Evolutionary conservation across 139 green algal genomes (phyloP), one percentile per base, ranked within the genome.

Genomic region (Coccomyxa sp.): DNA sequence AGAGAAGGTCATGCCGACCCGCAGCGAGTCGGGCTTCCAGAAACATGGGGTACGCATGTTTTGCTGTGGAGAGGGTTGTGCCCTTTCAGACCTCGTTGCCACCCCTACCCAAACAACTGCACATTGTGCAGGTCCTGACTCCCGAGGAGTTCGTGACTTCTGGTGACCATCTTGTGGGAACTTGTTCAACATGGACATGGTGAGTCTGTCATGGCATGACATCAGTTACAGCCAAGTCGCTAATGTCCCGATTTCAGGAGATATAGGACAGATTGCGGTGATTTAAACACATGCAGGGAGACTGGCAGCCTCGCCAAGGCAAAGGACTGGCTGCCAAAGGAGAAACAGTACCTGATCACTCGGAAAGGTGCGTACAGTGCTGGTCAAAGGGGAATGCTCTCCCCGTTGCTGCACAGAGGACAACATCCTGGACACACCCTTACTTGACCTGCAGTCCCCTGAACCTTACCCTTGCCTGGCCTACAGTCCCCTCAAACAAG

Each of bases 261-360:
- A n/a, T n/a, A n/a, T n/a, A 31, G 64, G 18, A 36, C 14, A 27
- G 64, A 34, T 12, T 71, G 22, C 33, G 64, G 8, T 71, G 64
- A 16, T 34, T 36, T 71, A 12, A 12, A 10, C 22, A 10, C 64
- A 12, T 39, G 29, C 89, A 96, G 92, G 92, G 91, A 95, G 74
- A 84, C 75, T 5, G 93, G 93, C 12, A 91, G 95, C 31, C 39
- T 84, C 12, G 86, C 78, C 72, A 95, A 94, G 77, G 79, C 84
- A 0, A 72, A 79, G 41, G 69, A 78, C 22, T 95, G 91, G 80
- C 81, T 98, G 16, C 94, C 94, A 6, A 38, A 76, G 6, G 83
- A 92, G 50, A 98, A 97, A 82, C 94, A 98, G 84, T 98, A 90
- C 75, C 88, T 98, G 0, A 87, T 96, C 29, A 98, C 93, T 0